phyloP scores from a whole-genome alignment of 306 rosid genomes.

The Lupinus albus region DNA sequence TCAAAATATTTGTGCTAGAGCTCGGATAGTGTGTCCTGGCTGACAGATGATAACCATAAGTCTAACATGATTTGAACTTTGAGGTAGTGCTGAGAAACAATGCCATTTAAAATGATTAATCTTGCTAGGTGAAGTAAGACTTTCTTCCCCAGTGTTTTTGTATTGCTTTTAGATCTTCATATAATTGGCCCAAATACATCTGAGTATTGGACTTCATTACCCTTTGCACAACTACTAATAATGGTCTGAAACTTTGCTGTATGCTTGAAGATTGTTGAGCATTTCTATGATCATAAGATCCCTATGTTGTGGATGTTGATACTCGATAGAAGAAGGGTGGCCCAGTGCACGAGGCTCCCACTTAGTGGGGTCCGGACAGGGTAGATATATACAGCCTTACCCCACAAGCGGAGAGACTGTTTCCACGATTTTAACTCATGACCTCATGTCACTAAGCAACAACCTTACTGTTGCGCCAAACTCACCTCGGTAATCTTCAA shows the following conservation, averaged over 20 bases:
- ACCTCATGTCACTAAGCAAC: no score
- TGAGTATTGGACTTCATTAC: background rate
- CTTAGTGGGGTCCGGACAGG: no score
- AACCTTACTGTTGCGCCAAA: no score
- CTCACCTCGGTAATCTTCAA: background rate
- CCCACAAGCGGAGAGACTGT: no score
- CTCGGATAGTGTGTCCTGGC: slow-evolving; percentile 39
- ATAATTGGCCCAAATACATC: background rate
- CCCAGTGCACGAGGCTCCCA: no score
- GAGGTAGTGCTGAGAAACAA: slow-evolving; percentile 1
- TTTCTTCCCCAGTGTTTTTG: background rate
- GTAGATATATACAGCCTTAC: no score
- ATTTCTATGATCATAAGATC: slow-evolving; percentile 3
- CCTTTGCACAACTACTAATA: background rate
- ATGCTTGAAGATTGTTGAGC: background rate
- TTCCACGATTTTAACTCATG: no score
- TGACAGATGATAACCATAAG: background rate
- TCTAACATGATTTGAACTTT: slow-evolving; percentile 7
- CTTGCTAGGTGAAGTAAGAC: slow-evolving; percentile 24
- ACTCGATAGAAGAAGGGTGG: no score
- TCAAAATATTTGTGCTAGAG: background rate
- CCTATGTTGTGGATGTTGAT: slow-evolving; percentile 2
- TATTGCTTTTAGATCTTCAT: slow-evolving; percentile 10
- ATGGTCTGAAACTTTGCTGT: no score
- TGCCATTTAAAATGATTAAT: slow-evolving; percentile 24